Percentiles rank a stretch among this genome's conserved stretches.
Evolutionary conservation across 2,329 filamentous ascomycete species (phyloP).

Genomic region (Penicillium brasilianum): DNA sequence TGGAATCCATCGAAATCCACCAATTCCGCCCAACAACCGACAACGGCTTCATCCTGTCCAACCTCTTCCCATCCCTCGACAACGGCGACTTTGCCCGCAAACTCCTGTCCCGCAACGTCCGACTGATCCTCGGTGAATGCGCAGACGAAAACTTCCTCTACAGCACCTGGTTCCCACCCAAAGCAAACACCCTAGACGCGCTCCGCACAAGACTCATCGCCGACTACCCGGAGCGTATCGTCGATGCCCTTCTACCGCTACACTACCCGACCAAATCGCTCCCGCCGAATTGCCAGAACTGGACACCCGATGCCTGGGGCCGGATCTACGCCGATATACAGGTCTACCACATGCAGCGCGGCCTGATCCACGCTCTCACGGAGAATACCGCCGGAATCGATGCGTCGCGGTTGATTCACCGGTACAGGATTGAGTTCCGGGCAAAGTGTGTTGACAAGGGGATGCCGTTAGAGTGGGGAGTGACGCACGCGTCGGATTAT

Average conservation of each 20-base stretch:
- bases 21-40: conserved; percentile 62
- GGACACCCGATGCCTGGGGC: conserved; percentile 58
- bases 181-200: conserved; percentile 44
- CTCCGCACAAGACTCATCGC: conserved; percentile 55
- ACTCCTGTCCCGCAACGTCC: conserved; percentile 53
- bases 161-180: conserved; percentile 56
- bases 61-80: conserved; percentile 54
- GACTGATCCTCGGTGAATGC: conserved; percentile 61
- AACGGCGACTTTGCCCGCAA: conserved; percentile 54
- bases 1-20: conserved; percentile 51
- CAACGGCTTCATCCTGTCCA: conserved; percentile 51
- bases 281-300: conserved; percentile 49
- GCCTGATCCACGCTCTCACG: conserved; percentile 54
- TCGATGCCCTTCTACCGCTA: conserved; percentile 50
- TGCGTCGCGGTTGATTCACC: conserved; percentile 48
- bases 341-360: conserved; percentile 59
- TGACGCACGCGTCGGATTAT: conserved; percentile 61
- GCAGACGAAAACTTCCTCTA: conserved; percentile 60
- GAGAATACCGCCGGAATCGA: conserved; percentile 46
- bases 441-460: conserved; percentile 52
- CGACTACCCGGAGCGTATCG: conserved; percentile 56
- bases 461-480: conserved; percentile 56
- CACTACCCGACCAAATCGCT: conserved; percentile 52
- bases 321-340: conserved; percentile 62
- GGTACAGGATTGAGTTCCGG: conserved; percentile 62